Evolutionary conservation across 1,284 basidiomycete genomes (phyloP).

Genomic region (Leccinum pallidistipes): DNA sequence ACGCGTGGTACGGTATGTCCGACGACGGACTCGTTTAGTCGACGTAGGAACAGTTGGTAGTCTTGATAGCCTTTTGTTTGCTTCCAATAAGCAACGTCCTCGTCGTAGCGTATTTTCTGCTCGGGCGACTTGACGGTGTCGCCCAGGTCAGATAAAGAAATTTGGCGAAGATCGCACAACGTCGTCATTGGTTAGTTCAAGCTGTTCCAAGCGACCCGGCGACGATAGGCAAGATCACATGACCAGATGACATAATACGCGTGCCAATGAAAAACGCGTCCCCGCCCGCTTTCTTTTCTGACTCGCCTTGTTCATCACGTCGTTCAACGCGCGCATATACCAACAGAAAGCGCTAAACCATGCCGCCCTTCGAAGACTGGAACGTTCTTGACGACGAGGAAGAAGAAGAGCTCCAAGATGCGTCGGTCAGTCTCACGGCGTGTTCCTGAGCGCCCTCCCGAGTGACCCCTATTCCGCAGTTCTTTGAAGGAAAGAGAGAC

Average conservation of each 20-base stretch:
- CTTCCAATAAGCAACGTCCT: constrained; percentile 70
- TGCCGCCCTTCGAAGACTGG: constrained; percentile 73
- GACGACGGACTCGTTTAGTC: constrained; percentile 73
- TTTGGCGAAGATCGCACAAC: constrained; percentile 44
- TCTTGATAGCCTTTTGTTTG: constrained; percentile 67
- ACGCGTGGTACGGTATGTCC: constrained; percentile 46
- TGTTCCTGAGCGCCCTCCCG: neutral
- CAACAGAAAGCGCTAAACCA: constrained; percentile 16
- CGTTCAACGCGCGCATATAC: neutral
- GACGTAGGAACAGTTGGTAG: constrained; percentile 70
- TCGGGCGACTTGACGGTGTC: constrained; percentile 35
- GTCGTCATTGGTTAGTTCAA: constrained; percentile 17
- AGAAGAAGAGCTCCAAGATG: constrained; percentile 74
- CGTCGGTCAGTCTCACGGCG: constrained; percentile 43
- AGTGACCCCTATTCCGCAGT: constrained; percentile 43
- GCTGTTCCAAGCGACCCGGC: neutral
- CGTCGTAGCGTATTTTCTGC: constrained; percentile 64
- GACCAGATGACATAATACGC: constrained; percentile 28
- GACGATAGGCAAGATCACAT: constrained; percentile 16
- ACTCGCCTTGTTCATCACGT: neutral
- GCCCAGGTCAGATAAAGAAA: constrained; percentile 40
- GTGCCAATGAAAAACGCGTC: constrained; percentile 6
- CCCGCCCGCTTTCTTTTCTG: neutral
- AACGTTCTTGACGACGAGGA: constrained; percentile 73
- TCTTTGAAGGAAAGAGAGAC: constrained; percentile 73